A percentile compares a stretch with the other conserved stretches of the same genome.
phyloP scores from a whole-genome alignment of 768 basidiomycete genomes.

The Tubosaeta sp. region DNA sequence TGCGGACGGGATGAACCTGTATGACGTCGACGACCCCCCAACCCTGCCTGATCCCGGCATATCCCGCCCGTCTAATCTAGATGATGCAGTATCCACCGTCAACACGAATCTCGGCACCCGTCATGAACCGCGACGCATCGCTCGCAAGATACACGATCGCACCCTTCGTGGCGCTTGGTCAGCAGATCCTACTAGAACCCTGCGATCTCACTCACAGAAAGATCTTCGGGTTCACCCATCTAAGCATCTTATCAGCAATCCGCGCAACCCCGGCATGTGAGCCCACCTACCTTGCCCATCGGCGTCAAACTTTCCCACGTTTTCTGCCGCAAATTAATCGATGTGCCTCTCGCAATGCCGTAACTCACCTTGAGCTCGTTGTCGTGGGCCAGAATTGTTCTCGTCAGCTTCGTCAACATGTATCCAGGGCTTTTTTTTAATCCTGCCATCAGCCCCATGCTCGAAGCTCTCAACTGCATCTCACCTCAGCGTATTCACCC shows the following conservation, averaged over 20 bases:
- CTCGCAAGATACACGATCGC: slow-evolving; percentile 88
- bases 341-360: neutral
- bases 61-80: slow-evolving; percentile 23
- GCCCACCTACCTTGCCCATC: slow-evolving; percentile 66
- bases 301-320: slow-evolving; percentile 85
- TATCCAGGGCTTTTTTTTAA: slow-evolving; percentile 76
- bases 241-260: slow-evolving; percentile 25
- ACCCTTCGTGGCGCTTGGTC: slow-evolving; percentile 41
- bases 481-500: slow-evolving; percentile 79
- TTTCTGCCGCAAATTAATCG: slow-evolving; percentile 41
- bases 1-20: neutral
- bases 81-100: slow-evolving; percentile 87
- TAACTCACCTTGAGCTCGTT: slow-evolving; percentile 62
- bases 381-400: slow-evolving; percentile 72
- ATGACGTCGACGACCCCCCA: slow-evolving; percentile 25
- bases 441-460: neutral
- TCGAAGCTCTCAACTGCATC: slow-evolving; percentile 3
- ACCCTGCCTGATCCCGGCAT: slow-evolving; percentile 2
- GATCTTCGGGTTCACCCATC: slow-evolving; percentile 92
- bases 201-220: slow-evolving; percentile 51
- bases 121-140: slow-evolving; percentile 88
- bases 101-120: slow-evolving; percentile 78
- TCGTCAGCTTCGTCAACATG: slow-evolving; percentile 89
- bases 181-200: neutral
- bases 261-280: neutral